These are phyloP conservation scores for Candida succiphila DNA, from an alignment of 805 yeast genomes.

Conservation along the genomic window DNA sequence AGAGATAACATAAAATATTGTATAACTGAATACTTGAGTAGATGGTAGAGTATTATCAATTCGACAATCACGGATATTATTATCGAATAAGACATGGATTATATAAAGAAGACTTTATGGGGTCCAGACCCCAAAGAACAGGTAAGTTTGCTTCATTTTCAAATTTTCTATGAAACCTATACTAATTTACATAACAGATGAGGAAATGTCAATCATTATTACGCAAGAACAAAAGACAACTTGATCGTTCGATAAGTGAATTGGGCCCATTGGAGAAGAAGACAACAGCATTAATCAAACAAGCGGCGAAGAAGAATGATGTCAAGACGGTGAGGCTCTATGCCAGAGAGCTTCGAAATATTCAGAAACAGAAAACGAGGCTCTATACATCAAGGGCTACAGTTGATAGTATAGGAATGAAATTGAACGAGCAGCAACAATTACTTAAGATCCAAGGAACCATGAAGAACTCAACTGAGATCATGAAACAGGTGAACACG, in stretches of 20 bases:
- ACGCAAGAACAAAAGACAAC: constrained; percentile 75
- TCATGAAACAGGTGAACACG: constrained; percentile 83
- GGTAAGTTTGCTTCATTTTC: constrained; percentile 25
- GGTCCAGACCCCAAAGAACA: constrained; percentile 96
- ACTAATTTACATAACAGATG: constrained; percentile 25
- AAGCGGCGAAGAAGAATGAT: constrained; percentile 71
- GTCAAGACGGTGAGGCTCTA: constrained; percentile 63
- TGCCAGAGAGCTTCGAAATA: constrained; percentile 71
- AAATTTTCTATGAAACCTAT: no score
- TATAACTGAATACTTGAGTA: no score
- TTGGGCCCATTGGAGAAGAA: constrained; percentile 55
- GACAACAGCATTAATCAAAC: constrained; percentile 67
- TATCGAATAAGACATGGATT: no score
- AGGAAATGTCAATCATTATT: constrained; percentile 69
- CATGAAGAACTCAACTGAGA: constrained; percentile 63
- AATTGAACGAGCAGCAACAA: constrained; percentile 86
- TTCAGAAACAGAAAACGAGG: constrained; percentile 65
- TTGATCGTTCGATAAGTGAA: constrained; percentile 67
- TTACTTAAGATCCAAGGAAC: constrained; percentile 75
- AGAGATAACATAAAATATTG: no score
- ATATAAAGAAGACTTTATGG: constrained; percentile 77
- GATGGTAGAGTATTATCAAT: no score
- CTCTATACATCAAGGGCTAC: constrained; percentile 78
- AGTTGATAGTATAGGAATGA: constrained; percentile 76
- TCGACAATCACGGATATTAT: no score